phyloP scores from a whole-genome alignment of 495 filamentous ascomycete species.

The Hypoxylon subgilvum region DNA sequence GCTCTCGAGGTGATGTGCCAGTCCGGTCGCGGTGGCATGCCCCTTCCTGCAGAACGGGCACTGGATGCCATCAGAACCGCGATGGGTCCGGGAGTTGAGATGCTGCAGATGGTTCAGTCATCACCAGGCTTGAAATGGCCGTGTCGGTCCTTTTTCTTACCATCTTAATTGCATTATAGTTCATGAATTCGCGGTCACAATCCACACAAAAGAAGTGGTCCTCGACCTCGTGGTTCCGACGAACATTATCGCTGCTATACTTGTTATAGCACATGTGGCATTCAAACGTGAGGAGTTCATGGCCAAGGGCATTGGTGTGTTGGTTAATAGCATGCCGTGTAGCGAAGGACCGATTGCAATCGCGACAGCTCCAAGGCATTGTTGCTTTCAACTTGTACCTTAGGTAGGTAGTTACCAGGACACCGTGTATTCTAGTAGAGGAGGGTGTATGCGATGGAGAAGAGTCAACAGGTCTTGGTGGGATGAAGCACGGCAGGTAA shows the following conservation, averaged over 20 bases:
- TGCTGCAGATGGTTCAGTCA: slow-evolving; percentile 28
- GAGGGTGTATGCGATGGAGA: no score
- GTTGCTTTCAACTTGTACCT: no score
- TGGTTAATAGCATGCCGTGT: slow-evolving; percentile 8
- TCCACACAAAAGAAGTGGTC: slow-evolving; percentile 38
- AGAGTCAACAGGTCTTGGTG: no score
- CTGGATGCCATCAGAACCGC: slow-evolving; percentile 17
- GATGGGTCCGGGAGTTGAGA: slow-evolving; percentile 40
- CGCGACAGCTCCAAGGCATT: slow-evolving; percentile 33
- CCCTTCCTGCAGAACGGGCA: slow-evolving; percentile 44
- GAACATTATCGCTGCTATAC: background rate
- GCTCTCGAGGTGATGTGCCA: slow-evolving; percentile 43
- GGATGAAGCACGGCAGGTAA: no score
- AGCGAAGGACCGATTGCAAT: slow-evolving; percentile 33
- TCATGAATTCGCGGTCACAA: slow-evolving; percentile 39
- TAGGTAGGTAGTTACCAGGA: no score
- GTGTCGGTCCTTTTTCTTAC: slow-evolving; percentile 9
- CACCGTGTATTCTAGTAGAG: no score
- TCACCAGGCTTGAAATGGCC: background rate
- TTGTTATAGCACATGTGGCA: slow-evolving; percentile 30
- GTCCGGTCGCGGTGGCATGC: slow-evolving; percentile 40
- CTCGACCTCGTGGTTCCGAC: slow-evolving; percentile 26
- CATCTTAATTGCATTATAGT: slow-evolving; percentile 40
- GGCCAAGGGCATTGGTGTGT: slow-evolving; percentile 32
- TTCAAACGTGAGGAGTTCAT: slow-evolving; percentile 24